Evolutionary conservation across 805 yeast species (phyloP).

Genomic region (Monosporozyma aerobia): DNA sequence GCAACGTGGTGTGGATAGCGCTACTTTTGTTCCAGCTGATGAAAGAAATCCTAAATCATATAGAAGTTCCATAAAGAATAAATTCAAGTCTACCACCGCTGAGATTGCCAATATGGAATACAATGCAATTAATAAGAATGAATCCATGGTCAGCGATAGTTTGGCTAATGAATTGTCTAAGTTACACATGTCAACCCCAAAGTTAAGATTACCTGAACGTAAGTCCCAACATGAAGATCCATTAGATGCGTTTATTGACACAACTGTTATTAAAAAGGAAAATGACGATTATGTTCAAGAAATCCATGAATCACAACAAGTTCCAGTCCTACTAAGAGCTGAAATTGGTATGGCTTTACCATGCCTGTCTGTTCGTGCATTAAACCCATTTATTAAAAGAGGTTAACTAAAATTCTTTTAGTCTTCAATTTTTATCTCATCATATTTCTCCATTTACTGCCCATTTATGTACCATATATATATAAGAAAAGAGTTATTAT

Average conservation of each 20-base stretch:
- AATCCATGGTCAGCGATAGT: slow-evolving; percentile 31
- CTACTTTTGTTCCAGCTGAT: slow-evolving; percentile 85
- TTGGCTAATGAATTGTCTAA: slow-evolving; percentile 40
- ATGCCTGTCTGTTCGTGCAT: slow-evolving; percentile 81
- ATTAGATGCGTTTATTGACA: slow-evolving; percentile 37
- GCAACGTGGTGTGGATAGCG: slow-evolving; percentile 89
- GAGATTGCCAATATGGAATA: slow-evolving; percentile 53
- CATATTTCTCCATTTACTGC: neutral
- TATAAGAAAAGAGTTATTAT: neutral
- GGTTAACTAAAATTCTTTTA: slow-evolving; percentile 1
- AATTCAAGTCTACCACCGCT: slow-evolving; percentile 59
- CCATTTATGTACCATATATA: neutral
- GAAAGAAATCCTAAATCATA: slow-evolving; percentile 71
- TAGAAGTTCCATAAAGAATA: slow-evolving; percentile 68
- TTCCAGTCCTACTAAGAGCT: slow-evolving; percentile 80
- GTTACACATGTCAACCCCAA: slow-evolving; percentile 45
- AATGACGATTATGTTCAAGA: slow-evolving; percentile 66
- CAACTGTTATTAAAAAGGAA: slow-evolving; percentile 51
- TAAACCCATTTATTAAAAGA: slow-evolving; percentile 63
- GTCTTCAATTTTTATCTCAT: neutral
- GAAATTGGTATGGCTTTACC: slow-evolving; percentile 95
- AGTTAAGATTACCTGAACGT: slow-evolving; percentile 25
- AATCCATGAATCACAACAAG: slow-evolving; percentile 62
- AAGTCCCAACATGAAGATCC: slow-evolving; percentile 35
- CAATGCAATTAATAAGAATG: slow-evolving; percentile 22